Percentiles rank a stretch among this genome's conserved stretches.
Conservation (phyloP, 2,329 filamentous ascomycete genomes). For the Ophiocordyceps sinensis region DNA sequence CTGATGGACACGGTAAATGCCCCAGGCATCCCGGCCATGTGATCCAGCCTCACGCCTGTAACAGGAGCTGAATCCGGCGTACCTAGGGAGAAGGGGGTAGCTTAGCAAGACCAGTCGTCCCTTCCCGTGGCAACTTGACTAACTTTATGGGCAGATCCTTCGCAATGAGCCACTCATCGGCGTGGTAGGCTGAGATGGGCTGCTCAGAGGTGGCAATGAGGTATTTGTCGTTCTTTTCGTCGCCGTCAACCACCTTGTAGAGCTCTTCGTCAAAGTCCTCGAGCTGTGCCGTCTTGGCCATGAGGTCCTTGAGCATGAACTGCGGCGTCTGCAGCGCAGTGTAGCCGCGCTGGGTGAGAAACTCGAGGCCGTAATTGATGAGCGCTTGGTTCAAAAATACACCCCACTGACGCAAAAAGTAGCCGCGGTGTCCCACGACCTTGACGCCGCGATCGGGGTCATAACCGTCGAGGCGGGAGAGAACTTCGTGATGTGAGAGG, state of each 20-base stretch:
- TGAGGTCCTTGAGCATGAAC: conserved; percentile 89
- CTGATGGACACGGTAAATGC: conserved; percentile 94
- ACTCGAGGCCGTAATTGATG: conserved; percentile 89
- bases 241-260: conserved; percentile 88
- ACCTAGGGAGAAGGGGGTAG: conserved; percentile 38
- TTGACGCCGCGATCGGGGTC: conserved; percentile 89
- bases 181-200: conserved; percentile 83
- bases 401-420: conserved; percentile 82
- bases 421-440: conserved; percentile 86
- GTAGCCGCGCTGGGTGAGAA: conserved; percentile 68
- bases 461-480: conserved; percentile 76
- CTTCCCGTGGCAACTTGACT: conserved; percentile 1
- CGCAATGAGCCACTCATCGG: conserved; percentile 80
- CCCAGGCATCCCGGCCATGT: conserved; percentile 82
- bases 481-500: conserved; percentile 90
- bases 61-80: conserved; percentile 85
- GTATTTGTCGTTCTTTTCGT: conserved; percentile 78
- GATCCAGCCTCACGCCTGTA: conserved; percentile 92
- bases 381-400: conserved; percentile 86
- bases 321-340: conserved; percentile 75
- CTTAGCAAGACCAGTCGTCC: background rate
- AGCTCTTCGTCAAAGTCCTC: conserved; percentile 96
- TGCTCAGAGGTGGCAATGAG: conserved; percentile 76
- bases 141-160: conserved; percentile 80
- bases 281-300: conserved; percentile 96